A percentile compares a stretch with the other conserved stretches of the same genome.
Conservation (phyloP, 305 asterid species). For the Salvia sclarea region DNA sequence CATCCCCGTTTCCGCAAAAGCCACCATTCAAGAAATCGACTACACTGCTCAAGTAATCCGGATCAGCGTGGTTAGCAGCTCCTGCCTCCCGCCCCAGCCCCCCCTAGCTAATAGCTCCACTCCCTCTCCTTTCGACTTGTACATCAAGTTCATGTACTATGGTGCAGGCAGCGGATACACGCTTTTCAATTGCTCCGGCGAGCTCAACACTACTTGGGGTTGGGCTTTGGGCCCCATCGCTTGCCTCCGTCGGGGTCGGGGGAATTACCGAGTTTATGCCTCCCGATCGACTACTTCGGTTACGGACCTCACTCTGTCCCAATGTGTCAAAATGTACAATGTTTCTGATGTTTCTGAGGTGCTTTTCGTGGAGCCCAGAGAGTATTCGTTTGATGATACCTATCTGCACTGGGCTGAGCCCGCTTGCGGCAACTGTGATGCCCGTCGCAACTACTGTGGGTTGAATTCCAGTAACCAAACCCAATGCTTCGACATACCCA, state of each 20-base stretch:
- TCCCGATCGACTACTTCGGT: slow-evolving; percentile 24
- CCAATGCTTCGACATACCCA: slow-evolving; percentile 36
- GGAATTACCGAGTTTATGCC: slow-evolving; percentile 36
- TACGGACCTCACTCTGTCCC: slow-evolving; percentile 19
- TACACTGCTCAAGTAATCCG: slow-evolving; percentile 38
- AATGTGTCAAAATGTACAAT: slow-evolving; percentile 45
- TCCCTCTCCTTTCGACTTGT: slow-evolving; percentile 38
- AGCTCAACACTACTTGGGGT: not conserved
- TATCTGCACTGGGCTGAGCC: slow-evolving; percentile 41
- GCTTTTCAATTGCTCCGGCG: slow-evolving; percentile 44
- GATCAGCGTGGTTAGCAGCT: slow-evolving; percentile 35
- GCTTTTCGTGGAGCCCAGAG: slow-evolving; percentile 22
- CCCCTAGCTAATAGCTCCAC: slow-evolving; percentile 29
- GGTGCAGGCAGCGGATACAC: slow-evolving; percentile 30
- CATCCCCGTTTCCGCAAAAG: slow-evolving; percentile 41
- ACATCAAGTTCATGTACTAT: slow-evolving; percentile 9
- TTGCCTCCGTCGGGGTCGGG: slow-evolving; percentile 32
- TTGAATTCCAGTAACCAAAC: slow-evolving; percentile 29
- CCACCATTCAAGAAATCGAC: slow-evolving; percentile 39
- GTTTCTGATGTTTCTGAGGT: slow-evolving; percentile 36
- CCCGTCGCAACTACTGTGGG: slow-evolving; percentile 37
- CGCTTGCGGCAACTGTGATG: slow-evolving; percentile 43
- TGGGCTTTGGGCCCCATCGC: slow-evolving; percentile 22
- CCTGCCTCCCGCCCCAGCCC: slow-evolving; percentile 44
- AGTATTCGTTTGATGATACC: slow-evolving; percentile 30